phyloP scores from a whole-genome alignment of 2,329 filamentous ascomycete species.

The Ramularia collo-cygni region DNA sequence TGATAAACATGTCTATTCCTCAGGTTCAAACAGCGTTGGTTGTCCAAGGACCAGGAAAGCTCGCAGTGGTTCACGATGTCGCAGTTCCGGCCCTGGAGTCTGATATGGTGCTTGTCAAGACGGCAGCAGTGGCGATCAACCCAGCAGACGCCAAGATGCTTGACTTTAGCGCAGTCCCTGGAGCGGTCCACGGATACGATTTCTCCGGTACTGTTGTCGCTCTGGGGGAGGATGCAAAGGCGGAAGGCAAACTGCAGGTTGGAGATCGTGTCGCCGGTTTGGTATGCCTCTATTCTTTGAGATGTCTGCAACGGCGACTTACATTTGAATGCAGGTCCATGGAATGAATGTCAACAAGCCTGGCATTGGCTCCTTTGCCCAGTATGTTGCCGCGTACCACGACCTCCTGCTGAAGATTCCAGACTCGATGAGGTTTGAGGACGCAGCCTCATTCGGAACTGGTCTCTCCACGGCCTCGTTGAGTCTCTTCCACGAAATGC shows the following conservation, averaged over 20 bases:
- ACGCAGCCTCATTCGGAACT: conserved; percentile 44
- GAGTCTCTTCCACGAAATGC: conserved; percentile 34
- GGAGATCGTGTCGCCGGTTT: conserved; percentile 48
- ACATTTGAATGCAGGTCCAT: conserved; percentile 15
- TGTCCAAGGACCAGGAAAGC: too few species aligned
- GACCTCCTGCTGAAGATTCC: conserved; percentile 41
- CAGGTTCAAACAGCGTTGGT: too few species aligned
- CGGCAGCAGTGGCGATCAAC: conserved; percentile 45
- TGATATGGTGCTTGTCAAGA: conserved; percentile 37
- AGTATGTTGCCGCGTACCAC: conserved; percentile 45
- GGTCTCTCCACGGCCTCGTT: conserved; percentile 44
- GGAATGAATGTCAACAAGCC: conserved; percentile 32
- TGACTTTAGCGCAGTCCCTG: conserved; percentile 27
- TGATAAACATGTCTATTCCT: too few species aligned
- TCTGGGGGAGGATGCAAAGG: conserved; percentile 41
- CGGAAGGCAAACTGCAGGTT: conserved; percentile 30
- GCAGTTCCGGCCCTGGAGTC: not conserved
- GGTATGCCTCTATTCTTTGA: conserved; percentile 25
- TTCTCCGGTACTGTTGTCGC: conserved; percentile 46
- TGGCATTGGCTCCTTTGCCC: conserved; percentile 45
- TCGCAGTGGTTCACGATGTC: too few species aligned
- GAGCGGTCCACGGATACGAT: conserved; percentile 46
- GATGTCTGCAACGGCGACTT: not conserved
- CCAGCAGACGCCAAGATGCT: conserved; percentile 50
- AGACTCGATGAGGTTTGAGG: conserved; percentile 41